Percentiles rank a stretch among this genome's conserved stretches.
Evolutionary conservation across 2,329 filamentous ascomycete genomes (phyloP).

Genomic region (Monosporascus sp.): DNA sequence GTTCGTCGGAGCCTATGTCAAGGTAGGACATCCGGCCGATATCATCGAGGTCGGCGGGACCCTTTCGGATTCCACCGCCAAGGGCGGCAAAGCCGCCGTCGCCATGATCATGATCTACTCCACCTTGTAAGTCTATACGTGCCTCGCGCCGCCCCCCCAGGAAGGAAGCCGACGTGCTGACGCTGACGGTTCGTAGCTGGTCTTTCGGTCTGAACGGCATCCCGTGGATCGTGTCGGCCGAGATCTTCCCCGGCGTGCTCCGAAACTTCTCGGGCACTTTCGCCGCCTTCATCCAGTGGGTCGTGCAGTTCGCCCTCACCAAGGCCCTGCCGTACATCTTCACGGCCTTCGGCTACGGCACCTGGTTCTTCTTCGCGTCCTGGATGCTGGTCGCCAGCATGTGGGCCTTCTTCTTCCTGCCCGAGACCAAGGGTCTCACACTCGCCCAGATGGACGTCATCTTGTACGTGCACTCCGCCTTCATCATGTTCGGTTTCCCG

Average conservation of each 20-base stretch:
- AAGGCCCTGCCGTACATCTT: slow-evolving; percentile 41
- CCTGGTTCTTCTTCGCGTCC: slow-evolving; percentile 53
- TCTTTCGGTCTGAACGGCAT: slow-evolving; percentile 41
- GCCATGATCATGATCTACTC: slow-evolving; percentile 51
- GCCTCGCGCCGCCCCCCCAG: background rate
- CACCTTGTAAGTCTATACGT: slow-evolving; percentile 36
- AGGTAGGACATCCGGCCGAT: slow-evolving; percentile 42
- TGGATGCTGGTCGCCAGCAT: slow-evolving; percentile 31
- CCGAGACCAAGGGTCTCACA: background rate
- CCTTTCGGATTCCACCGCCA: slow-evolving; percentile 34
- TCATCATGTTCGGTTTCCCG: background rate
- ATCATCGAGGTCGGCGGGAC: slow-evolving; percentile 38
- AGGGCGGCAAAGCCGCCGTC: slow-evolving; percentile 47
- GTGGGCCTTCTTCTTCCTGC: background rate
- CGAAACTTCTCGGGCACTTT: slow-evolving; percentile 37
- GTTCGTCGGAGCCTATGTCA: slow-evolving; percentile 49
- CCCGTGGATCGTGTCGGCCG: slow-evolving; percentile 39
- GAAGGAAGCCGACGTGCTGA: no score
- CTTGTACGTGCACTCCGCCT: background rate
- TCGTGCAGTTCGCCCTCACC: slow-evolving; percentile 38
- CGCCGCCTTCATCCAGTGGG: slow-evolving; percentile 36
- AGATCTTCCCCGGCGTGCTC: slow-evolving; percentile 39
- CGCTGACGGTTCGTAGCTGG: slow-evolving; percentile 23
- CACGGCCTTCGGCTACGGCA: slow-evolving; percentile 40
- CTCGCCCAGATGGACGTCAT: background rate